Conservation (phyloP, 352 stramenopile genomes). For the Phytopythium mirpurense region DNA sequence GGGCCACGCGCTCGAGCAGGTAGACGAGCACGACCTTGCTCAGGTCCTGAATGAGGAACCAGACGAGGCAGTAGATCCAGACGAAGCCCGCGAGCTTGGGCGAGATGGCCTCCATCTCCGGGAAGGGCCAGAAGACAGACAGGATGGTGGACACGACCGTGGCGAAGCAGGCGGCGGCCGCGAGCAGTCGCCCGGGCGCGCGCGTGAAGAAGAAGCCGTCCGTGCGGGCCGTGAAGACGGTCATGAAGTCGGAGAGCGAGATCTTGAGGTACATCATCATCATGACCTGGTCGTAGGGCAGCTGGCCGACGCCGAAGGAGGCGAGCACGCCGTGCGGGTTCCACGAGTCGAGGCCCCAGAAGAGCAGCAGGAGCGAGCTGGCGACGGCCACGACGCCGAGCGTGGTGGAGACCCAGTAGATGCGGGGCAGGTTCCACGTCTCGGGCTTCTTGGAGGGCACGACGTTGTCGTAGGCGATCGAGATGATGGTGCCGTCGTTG, state of each 20-base stretch:
- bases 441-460: constrained; percentile 62
- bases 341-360: constrained; percentile 83
- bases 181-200: constrained; percentile 62
- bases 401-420: constrained; percentile 46
- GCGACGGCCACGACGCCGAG: constrained; percentile 76
- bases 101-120: constrained; percentile 72
- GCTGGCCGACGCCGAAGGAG: constrained; percentile 47
- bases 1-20: constrained; percentile 48
- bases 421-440: constrained; percentile 66
- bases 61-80: constrained; percentile 88
- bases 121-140: constrained; percentile 81
- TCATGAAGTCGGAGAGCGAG: constrained; percentile 92
- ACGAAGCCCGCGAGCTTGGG: constrained; percentile 69
- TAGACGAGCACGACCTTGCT: constrained; percentile 65
- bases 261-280: constrained; percentile 95
- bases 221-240: constrained; percentile 87
- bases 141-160: constrained; percentile 79
- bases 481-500: constrained; percentile 94
- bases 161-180: constrained; percentile 69
- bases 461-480: constrained; percentile 87
- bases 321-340: constrained; percentile 59
- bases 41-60: constrained; percentile 85
- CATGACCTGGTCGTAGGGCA: constrained; percentile 88
- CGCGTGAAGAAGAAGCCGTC: constrained; percentile 80
- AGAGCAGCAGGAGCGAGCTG: constrained; percentile 80